phyloP scores from a whole-genome alignment of 1,284 basidiomycete genomes.

The Entoloma clypeatum region DNA sequence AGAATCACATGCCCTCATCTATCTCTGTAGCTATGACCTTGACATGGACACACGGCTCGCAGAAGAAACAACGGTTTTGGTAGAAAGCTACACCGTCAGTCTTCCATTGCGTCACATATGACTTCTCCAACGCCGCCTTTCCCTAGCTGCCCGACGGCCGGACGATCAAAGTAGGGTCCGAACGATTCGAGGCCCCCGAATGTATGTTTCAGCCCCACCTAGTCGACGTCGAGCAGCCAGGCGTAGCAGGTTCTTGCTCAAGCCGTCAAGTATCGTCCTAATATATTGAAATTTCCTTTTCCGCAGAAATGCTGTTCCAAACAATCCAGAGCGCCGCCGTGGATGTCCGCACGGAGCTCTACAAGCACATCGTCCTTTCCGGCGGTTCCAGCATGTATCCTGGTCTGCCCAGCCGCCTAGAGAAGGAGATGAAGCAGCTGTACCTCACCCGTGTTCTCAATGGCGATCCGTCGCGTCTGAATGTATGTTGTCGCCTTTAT shows the following conservation, averaged over 20 bases:
- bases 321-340: slow-evolving; percentile 93
- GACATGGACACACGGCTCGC: slow-evolving; percentile 91
- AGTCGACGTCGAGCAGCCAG: slow-evolving; percentile 96
- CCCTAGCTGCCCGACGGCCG: slow-evolving; percentile 91
- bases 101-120: not conserved
- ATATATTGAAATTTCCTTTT: not conserved
- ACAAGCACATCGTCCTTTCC: slow-evolving; percentile 97
- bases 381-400: slow-evolving; percentile 99
- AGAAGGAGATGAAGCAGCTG: slow-evolving; percentile 99
- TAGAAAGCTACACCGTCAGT: slow-evolving; percentile 91
- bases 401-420: slow-evolving; percentile 91
- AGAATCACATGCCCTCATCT: not conserved
- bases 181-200: slow-evolving; percentile 99
- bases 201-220: slow-evolving; percentile 99
- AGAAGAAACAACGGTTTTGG: slow-evolving; percentile 95
- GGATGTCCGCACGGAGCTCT: slow-evolving; percentile 88
- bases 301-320: slow-evolving; percentile 89
- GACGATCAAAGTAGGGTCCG: slow-evolving; percentile 95
- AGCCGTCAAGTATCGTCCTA: not conserved
- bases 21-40: slow-evolving; percentile 76
- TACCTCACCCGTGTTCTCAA: slow-evolving; percentile 88
- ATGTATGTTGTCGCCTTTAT: slow-evolving; percentile 72
- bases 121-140: not conserved
- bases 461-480: slow-evolving; percentile 83
- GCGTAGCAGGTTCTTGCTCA: slow-evolving; percentile 73